Evolutionary conservation across 805 yeast species (phyloP), one percentile per base, ranked within the genome.

Genomic region (Jamesozyma hellenica): DNA sequence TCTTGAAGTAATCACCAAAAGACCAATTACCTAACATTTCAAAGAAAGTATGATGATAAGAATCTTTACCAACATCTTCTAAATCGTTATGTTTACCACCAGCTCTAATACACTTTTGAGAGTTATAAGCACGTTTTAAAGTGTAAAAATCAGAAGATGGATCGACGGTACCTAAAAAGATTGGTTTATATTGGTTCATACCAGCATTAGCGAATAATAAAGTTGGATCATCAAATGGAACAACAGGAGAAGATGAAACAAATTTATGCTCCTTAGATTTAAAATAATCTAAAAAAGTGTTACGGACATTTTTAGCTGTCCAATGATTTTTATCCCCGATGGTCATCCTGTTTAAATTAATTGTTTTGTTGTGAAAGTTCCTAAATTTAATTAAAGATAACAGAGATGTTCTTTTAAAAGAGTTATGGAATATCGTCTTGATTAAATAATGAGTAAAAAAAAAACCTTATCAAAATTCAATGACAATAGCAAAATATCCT

Each of bases 11-110:
- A 66, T 92, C 98, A 55, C 99, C 99, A 64, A 92, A 92, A 6
- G 98, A 92, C 99, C 99, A 92, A 72, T 92, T 92, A 56, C 99
- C 99, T 66, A 92, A 75, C 99, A 92, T 92, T 68, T 92, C 99
- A 53, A 92, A 92, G 60, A 94, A 94, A 14, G 99, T 92, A 64
- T 92, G 99, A 63, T 92, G 99, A 60, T 92, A 92, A 39, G 95
- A 85, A 65, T 92, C 99, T 57, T 82, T 79, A 48, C 99, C 99
- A 36, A 92, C 99, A 64, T 92, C 99, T 61, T 92, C 99, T 59
- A 92, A 75, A 68, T 92, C 98, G 53, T 82, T 82, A 66, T 92
- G 99, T 66, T 92, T 92, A 63, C 99, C 99, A 65, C 99, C 99
- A 26, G 99, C 99, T 69, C 99, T 80, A 55, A 92, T 90, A 74